These are phyloP conservation scores for Exophiala sp. DNA, from an alignment of 2,329 filamentous ascomycete species.

Conservation along the genomic window DNA sequence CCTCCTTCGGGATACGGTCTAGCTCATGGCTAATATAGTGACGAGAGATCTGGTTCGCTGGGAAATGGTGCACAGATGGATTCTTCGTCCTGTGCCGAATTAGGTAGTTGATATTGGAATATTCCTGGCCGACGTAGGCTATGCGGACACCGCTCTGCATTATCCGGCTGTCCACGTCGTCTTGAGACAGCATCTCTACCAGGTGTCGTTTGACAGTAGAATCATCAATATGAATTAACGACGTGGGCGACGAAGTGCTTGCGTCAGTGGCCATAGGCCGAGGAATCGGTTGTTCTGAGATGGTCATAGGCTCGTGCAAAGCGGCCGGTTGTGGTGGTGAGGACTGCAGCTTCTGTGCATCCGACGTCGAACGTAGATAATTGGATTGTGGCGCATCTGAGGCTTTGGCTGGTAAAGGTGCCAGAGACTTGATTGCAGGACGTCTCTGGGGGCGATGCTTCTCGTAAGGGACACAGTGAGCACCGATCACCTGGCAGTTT, in stretches of 20 bases:
- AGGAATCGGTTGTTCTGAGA: not conserved
- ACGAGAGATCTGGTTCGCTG: not conserved
- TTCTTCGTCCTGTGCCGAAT: conserved; percentile 3
- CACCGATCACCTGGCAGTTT: not conserved
- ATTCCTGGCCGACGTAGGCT: conserved; percentile 5
- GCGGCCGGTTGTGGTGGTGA: not conserved
- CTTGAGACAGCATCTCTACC: conserved; percentile 7
- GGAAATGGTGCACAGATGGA: conserved; percentile 5
- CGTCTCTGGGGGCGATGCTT: not conserved
- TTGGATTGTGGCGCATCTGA: not conserved
- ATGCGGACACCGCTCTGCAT: conserved; percentile 1
- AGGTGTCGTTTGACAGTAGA: conserved; percentile 5
- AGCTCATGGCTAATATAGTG: not conserved
- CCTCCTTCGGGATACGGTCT: conserved; percentile 2
- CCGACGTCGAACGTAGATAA: not conserved
- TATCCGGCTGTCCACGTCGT: conserved; percentile 3
- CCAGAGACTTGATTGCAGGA: not conserved
- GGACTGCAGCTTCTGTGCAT: not conserved
- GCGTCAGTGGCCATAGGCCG: not conserved
- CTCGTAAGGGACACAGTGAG: not conserved
- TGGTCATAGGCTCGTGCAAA: not conserved
- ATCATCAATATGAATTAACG: conserved; percentile 1
- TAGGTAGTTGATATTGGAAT: conserved; percentile 6
- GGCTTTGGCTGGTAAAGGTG: not conserved
- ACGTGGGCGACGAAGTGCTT: not conserved